A percentile compares a stretch with the other conserved stretches of the same genome.
These are phyloP conservation scores for Rubia balearica DNA, from an alignment of 305 asterid species.

Conservation along the genomic window DNA sequence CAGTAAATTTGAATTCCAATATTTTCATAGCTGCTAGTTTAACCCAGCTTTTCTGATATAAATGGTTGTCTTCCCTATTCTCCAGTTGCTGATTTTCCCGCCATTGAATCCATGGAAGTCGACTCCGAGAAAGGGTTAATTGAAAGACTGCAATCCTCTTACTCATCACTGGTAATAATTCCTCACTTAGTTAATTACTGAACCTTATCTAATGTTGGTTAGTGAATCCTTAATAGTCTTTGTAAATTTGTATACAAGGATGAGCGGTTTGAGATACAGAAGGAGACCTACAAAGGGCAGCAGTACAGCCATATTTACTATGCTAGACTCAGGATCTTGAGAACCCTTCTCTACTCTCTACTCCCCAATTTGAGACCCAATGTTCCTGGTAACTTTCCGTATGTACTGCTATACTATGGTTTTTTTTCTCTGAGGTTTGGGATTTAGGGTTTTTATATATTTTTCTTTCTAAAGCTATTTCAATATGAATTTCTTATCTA, in stretches of 20 bases:
- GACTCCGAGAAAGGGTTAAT: conserved; percentile 33
- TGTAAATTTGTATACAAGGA: conserved; percentile 35
- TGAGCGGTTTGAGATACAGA: conserved; percentile 57
- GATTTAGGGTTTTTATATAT: background rate
- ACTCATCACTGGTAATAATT: conserved; percentile 48
- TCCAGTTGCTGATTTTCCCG: conserved; percentile 40
- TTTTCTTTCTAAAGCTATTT: background rate
- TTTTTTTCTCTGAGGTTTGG: background rate
- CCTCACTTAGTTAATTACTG: background rate
- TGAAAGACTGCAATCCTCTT: conserved; percentile 56
- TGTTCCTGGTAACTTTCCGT: conserved; percentile 44
- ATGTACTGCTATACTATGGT: background rate
- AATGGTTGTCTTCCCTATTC: background rate
- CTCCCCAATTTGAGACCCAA: conserved; percentile 82
- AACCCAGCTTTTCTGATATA: too few relatives aligned
- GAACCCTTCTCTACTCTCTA: conserved; percentile 83
- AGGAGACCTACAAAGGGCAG: conserved; percentile 83
- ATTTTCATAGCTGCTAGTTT: too few relatives aligned
- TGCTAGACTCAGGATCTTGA: conserved; percentile 81
- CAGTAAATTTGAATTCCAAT: too few relatives aligned
- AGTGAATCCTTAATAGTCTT: background rate
- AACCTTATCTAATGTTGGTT: background rate
- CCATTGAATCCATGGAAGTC: conserved; percentile 62
- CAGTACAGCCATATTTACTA: conserved; percentile 93
- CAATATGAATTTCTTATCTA: background rate